Percentiles rank a stretch among this genome's conserved stretches.
phyloP scores from a whole-genome alignment of 2,329 filamentous ascomycete genomes.

The Chaetomium sp. region DNA sequence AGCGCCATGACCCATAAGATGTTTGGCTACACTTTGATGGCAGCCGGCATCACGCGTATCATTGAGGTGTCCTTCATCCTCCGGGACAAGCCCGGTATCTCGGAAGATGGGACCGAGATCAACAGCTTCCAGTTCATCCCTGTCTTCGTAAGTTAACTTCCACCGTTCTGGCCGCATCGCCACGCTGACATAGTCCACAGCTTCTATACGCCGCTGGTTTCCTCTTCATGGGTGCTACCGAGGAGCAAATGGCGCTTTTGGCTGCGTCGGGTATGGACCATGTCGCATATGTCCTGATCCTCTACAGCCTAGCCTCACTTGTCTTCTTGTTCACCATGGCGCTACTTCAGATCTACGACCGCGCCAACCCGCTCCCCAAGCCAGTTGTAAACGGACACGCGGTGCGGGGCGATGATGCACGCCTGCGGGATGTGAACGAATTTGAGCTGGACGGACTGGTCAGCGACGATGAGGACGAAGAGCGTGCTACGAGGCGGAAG shows the following conservation, averaged over 20 bases:
- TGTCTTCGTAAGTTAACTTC: slow-evolving; percentile 45
- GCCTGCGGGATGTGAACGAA: slow-evolving; percentile 75
- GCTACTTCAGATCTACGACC: slow-evolving; percentile 77
- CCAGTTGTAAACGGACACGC: slow-evolving; percentile 29
- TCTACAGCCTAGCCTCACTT: slow-evolving; percentile 85
- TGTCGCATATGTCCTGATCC: slow-evolving; percentile 84
- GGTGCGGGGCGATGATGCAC: slow-evolving; percentile 42
- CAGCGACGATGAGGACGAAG: slow-evolving; percentile 73
- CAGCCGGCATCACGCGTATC: slow-evolving; percentile 72
- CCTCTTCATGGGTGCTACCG: slow-evolving; percentile 94
- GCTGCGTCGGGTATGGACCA: slow-evolving; percentile 71
- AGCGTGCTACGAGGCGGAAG: slow-evolving; percentile 34
- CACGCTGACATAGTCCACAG: slow-evolving; percentile 29
- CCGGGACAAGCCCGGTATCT: slow-evolving; percentile 59
- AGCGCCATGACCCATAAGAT: slow-evolving; percentile 82
- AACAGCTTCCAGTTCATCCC: slow-evolving; percentile 55
- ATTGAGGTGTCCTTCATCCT: slow-evolving; percentile 89
- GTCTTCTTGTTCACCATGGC: slow-evolving; percentile 87
- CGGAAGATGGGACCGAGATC: slow-evolving; percentile 60
- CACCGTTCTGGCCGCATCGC: no score
- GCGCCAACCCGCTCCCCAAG: slow-evolving; percentile 39
- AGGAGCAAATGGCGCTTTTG: slow-evolving; percentile 86
- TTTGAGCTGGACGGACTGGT: slow-evolving; percentile 90
- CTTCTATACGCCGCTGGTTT: slow-evolving; percentile 88
- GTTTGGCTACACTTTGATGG: slow-evolving; percentile 96